Conservation (phyloP, 441 rosid genomes). For the Populus hybrid region DNA sequence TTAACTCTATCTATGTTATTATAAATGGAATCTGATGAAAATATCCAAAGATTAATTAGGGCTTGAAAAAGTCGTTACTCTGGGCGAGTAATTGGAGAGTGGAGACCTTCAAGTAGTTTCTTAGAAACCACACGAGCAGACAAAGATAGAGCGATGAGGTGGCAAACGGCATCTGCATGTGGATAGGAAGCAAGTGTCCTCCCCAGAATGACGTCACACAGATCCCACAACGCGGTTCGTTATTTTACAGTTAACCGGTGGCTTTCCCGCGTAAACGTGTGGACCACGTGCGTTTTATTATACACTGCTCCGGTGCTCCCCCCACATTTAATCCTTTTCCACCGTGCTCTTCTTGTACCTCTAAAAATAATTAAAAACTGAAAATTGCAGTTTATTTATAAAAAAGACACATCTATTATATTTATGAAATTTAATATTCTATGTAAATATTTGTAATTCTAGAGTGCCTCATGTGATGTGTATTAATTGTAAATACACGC, state of each 20-base stretch:
- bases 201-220: not conserved
- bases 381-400: not conserved
- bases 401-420: not conserved
- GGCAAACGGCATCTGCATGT: not conserved
- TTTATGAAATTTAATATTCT: too few relatives aligned
- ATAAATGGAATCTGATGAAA: too few relatives aligned
- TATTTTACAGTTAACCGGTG: not conserved
- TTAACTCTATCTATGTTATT: too few relatives aligned
- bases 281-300: conserved; percentile 17
- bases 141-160: not conserved
- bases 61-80: not conserved
- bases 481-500: too few relatives aligned
- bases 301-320: not conserved
- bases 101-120: not conserved
- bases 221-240: not conserved
- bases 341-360: not conserved
- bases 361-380: not conserved
- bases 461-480: too few relatives aligned
- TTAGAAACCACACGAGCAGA: not conserved
- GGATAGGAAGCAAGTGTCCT: not conserved
- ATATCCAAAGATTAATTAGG: not conserved
- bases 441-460: too few relatives aligned
- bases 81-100: not conserved
- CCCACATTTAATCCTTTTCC: not conserved
- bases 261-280: conserved; percentile 31